phyloP scores from a whole-genome alignment of 345 rosid species.

The Pistacia integerrima region DNA sequence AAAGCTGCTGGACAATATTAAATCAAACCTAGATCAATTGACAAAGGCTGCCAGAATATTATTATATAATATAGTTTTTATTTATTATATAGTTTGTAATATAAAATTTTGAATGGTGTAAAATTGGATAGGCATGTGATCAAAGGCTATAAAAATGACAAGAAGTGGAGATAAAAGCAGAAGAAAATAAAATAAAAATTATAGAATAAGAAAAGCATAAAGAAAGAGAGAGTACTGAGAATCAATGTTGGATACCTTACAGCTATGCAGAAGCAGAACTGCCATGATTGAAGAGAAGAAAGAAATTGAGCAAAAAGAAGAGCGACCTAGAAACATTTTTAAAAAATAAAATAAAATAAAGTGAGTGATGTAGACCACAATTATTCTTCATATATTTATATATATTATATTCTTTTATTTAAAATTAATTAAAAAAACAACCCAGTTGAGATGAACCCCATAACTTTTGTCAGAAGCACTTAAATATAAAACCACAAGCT shows the following conservation, averaged over 20 bases:
- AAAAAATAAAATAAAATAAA: too few species aligned
- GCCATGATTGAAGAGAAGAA: constrained; percentile 52
- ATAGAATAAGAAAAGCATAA: not conserved
- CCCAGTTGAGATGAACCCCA: constrained; percentile 10
- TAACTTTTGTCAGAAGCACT: constrained; percentile 41
- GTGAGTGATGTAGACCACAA: constrained; percentile 37
- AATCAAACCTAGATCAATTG: not conserved
- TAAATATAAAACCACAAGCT: constrained; percentile 15
- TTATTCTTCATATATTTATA: constrained; percentile 21
- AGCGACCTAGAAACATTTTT: constrained; percentile 1
- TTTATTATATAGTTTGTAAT: not conserved
- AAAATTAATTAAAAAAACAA: constrained; percentile 4
- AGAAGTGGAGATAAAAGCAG: constrained; percentile 18
- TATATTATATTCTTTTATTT: not conserved
- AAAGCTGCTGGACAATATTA: constrained; percentile 32
- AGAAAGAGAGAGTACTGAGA: constrained; percentile 15
- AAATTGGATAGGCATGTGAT: constrained; percentile 35
- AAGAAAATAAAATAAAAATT: not conserved
- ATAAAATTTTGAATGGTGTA: not conserved
- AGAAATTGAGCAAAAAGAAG: constrained; percentile 21
- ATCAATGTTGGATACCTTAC: constrained; percentile 42
- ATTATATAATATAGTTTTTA: not conserved
- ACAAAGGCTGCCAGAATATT: constrained; percentile 17
- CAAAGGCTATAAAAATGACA: constrained; percentile 21
- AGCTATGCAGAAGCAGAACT: constrained; percentile 49